Evolutionary conservation across 805 yeast species (phyloP).

Genomic region (Starmerella apis): DNA sequence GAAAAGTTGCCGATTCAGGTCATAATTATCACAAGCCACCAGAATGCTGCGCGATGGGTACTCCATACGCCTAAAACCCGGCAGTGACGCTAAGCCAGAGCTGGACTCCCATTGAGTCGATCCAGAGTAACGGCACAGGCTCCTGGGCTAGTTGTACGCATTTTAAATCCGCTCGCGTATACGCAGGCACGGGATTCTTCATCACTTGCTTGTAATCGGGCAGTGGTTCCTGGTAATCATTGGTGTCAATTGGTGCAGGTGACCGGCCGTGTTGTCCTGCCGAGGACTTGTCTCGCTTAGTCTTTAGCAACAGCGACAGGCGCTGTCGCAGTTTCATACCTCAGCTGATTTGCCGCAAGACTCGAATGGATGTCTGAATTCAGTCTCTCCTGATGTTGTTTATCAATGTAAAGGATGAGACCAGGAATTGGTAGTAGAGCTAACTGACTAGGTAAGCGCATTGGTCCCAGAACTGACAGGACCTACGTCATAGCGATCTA

Average conservation of each 20-base stretch:
- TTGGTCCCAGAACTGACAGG: not conserved
- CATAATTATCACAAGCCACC: too few relatives aligned
- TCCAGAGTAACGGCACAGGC: not conserved
- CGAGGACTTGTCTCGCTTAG: not conserved
- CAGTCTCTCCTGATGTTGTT: too few relatives aligned
- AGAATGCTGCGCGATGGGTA: too few relatives aligned
- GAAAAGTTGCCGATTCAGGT: not conserved
- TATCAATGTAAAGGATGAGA: too few relatives aligned
- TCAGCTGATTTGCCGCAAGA: not conserved
- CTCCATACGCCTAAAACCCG: not conserved
- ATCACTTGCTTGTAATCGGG: slow-evolving; percentile 2
- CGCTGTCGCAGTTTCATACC: slow-evolving; percentile 6
- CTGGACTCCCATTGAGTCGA: slow-evolving; percentile 1
- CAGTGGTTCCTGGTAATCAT: not conserved
- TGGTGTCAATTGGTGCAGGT: not conserved
- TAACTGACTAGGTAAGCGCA: not conserved
- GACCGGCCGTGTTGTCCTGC: not conserved
- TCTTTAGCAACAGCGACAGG: not conserved
- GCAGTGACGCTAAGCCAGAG: slow-evolving; percentile 1
- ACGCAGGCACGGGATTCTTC: slow-evolving; percentile 2
- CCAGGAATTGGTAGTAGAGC: not conserved
- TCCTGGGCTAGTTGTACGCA: not conserved
- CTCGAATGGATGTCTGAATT: too few relatives aligned
- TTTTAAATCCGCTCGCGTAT: not conserved
- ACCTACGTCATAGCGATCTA: not conserved